Evolutionary conservation across 257 asterid species (phyloP).

Genomic region (Leptodermis oblonga): DNA sequence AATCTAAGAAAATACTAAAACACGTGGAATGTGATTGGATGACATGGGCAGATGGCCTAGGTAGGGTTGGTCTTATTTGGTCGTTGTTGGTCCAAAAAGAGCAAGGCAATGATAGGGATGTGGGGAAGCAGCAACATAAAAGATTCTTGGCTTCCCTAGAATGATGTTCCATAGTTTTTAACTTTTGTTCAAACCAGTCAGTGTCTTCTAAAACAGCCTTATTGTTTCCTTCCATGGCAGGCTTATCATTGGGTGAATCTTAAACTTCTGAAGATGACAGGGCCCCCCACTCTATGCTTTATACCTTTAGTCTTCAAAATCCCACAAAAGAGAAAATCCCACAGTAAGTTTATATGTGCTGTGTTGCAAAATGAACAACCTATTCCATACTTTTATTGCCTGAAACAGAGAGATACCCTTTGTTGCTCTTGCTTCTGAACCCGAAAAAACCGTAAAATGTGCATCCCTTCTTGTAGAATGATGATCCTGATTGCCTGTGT

Average conservation of each 20-base stretch:
- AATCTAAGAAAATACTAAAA: not conserved
- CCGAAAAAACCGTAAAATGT: slow-evolving; percentile 47
- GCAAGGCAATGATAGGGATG: slow-evolving; percentile 42
- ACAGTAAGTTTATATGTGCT: slow-evolving; percentile 23
- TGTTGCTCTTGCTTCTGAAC: slow-evolving; percentile 16
- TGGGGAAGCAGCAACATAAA: slow-evolving; percentile 46
- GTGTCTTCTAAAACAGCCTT: slow-evolving; percentile 81
- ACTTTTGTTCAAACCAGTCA: slow-evolving; percentile 82
- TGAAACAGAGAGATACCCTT: slow-evolving; percentile 15
- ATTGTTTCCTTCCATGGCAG: slow-evolving; percentile 43
- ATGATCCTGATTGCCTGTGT: slow-evolving; percentile 39
- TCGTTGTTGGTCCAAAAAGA: slow-evolving; percentile 37
- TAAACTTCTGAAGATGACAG: slow-evolving; percentile 43
- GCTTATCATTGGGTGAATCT: slow-evolving; percentile 81
- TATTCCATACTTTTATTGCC: slow-evolving; percentile 17
- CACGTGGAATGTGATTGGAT: slow-evolving; percentile 7
- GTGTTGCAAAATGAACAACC: slow-evolving; percentile 22
- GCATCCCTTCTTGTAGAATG: slow-evolving; percentile 31
- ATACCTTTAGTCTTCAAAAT: slow-evolving; percentile 51
- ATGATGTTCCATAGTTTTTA: slow-evolving; percentile 43
- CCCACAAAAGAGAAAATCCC: slow-evolving; percentile 24
- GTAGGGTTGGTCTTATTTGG: not conserved
- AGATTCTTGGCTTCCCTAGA: slow-evolving; percentile 85
- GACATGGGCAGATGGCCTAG: slow-evolving; percentile 4
- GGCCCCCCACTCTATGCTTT: slow-evolving; percentile 44